These are phyloP conservation scores for Leccinum pachyderme DNA, from an alignment of 1,284 basidiomycete genomes.

Conservation along the genomic window DNA sequence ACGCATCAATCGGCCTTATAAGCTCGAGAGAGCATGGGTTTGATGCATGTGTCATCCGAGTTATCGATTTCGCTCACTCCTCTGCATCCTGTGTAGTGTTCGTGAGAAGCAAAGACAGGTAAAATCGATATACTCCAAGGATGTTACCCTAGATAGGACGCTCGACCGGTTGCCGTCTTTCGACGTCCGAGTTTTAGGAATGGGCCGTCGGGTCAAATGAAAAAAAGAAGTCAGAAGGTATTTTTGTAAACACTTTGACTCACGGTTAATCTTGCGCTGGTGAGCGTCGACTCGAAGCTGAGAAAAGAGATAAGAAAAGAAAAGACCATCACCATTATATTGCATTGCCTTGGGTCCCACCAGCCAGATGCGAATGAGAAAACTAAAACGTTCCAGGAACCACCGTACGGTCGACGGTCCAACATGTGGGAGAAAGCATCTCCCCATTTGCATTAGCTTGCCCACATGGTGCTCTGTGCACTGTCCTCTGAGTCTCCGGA, in stretches of 20 bases:
- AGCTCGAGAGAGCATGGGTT: not conserved
- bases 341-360: conserved; percentile 1
- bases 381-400: not conserved
- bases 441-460: not conserved
- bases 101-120: not conserved
- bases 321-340: not conserved
- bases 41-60: not conserved
- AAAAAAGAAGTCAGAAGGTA: not conserved
- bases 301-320: conserved; percentile 12
- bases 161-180: too few relatives aligned
- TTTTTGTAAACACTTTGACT: conserved; percentile 1
- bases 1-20: conserved; percentile 1
- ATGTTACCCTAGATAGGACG: not conserved
- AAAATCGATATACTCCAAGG: not conserved
- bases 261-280: conserved; percentile 2
- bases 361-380: not conserved
- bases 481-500: not conserved
- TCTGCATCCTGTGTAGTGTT: not conserved
- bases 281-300: conserved; percentile 2
- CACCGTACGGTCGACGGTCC: not conserved
- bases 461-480: not conserved
- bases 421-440: not conserved
- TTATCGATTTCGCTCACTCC: not conserved
- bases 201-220: not conserved
- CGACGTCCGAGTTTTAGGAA: too few relatives aligned